These are phyloP conservation scores for Penicillium cosmopolitanum DNA, from an alignment of 495 filamentous ascomycete species.

Conservation along the genomic window DNA sequence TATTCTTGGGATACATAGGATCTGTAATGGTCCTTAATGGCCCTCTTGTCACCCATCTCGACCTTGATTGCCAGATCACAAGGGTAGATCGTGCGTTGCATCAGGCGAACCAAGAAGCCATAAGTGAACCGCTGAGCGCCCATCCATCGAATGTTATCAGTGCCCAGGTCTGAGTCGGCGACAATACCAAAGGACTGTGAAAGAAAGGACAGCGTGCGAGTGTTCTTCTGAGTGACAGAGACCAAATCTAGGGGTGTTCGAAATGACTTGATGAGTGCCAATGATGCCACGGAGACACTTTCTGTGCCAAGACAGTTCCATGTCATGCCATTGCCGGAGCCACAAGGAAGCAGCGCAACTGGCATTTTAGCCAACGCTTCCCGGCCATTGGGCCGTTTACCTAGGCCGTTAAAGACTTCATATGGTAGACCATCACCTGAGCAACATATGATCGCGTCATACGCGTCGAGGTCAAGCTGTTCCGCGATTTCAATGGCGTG, in stretches of 20 bases:
- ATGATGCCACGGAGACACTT: slow-evolving; percentile 72
- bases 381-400: slow-evolving; percentile 70
- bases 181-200: slow-evolving; percentile 90
- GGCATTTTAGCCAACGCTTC: slow-evolving; percentile 78
- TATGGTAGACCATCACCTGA: slow-evolving; percentile 92
- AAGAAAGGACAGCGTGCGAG: slow-evolving; percentile 79
- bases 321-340: slow-evolving; percentile 91
- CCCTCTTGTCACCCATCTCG: slow-evolving; percentile 74
- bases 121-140: slow-evolving; percentile 81
- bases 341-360: slow-evolving; percentile 87
- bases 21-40: slow-evolving; percentile 74
- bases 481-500: slow-evolving; percentile 81
- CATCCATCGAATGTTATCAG: slow-evolving; percentile 92
- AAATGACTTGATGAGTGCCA: slow-evolving; percentile 84
- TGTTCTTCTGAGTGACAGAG: slow-evolving; percentile 80
- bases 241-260: slow-evolving; percentile 80
- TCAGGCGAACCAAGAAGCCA: slow-evolving; percentile 74
- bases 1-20: slow-evolving; percentile 46
- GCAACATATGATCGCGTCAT: slow-evolving; percentile 83
- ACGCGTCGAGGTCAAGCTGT: slow-evolving; percentile 75
- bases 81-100: slow-evolving; percentile 76
- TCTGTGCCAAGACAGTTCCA: slow-evolving; percentile 86
- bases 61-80: slow-evolving; percentile 86
- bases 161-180: slow-evolving; percentile 85
- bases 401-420: slow-evolving; percentile 94